These are phyloP conservation scores for Halophytophthora batemanensis DNA, from an alignment of 352 stramenopile species.

Conservation along the genomic window DNA sequence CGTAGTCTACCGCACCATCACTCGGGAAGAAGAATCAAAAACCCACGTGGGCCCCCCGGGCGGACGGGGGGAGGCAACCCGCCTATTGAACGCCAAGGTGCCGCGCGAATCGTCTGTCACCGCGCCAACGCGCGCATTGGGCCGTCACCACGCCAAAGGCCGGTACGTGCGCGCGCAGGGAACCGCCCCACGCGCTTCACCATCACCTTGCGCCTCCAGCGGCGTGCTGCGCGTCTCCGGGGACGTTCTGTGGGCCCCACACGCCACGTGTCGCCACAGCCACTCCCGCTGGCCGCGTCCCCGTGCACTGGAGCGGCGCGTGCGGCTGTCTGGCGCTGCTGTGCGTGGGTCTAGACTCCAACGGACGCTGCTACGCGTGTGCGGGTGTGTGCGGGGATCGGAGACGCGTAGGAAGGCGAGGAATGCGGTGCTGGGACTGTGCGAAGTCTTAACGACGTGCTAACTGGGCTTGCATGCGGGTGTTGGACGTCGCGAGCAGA, in stretches of 20 bases:
- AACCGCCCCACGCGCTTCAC: constrained; percentile 5
- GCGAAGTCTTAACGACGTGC: constrained; percentile 3
- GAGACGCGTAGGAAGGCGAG: no score
- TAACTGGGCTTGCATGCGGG: constrained; percentile 13
- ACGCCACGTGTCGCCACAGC: not conserved
- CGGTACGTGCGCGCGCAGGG: constrained; percentile 22
- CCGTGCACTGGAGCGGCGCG: constrained; percentile 4
- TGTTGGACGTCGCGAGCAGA: constrained; percentile 21
- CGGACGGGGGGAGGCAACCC: constrained; percentile 1
- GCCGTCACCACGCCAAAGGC: constrained; percentile 25
- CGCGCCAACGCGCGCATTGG: constrained; percentile 22
- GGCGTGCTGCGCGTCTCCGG: constrained; percentile 16
- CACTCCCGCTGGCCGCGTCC: constrained; percentile 11
- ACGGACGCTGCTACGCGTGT: not conserved
- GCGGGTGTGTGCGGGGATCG: not conserved
- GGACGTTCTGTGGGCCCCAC: constrained; percentile 17
- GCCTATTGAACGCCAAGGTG: constrained; percentile 44
- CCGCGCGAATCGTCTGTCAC: constrained; percentile 26
- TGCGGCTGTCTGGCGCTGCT: no score
- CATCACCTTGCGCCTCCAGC: constrained; percentile 15
- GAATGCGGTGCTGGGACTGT: constrained; percentile 1
- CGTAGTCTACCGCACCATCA: constrained; percentile 8
- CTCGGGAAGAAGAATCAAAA: constrained; percentile 3
- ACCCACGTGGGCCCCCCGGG: not conserved
- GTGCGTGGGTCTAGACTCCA: no score